These are phyloP conservation scores for Candida boleticola DNA, from an alignment of 805 yeast species.

Conservation along the genomic window DNA sequence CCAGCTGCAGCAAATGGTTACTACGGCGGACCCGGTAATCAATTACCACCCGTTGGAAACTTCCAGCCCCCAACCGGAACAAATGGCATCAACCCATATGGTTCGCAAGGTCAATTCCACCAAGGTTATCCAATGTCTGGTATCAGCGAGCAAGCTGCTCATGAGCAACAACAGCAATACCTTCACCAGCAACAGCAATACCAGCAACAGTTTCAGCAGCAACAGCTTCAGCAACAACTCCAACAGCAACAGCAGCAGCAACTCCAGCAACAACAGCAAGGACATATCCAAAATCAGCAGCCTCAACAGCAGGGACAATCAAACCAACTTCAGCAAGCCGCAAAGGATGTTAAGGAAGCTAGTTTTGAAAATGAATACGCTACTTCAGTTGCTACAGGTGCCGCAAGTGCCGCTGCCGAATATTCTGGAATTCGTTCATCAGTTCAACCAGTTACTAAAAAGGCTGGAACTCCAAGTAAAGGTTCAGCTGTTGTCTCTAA, in stretches of 20 bases:
- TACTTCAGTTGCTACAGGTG: not conserved
- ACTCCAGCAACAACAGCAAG: slow-evolving; percentile 11
- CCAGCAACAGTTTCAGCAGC: slow-evolving; percentile 8
- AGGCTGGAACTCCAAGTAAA: slow-evolving; percentile 11
- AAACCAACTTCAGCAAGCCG: slow-evolving; percentile 15
- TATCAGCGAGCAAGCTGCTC: slow-evolving; percentile 10
- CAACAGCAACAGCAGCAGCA: slow-evolving; percentile 7
- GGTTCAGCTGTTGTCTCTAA: slow-evolving; percentile 33
- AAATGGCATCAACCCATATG: slow-evolving; percentile 24
- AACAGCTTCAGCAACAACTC: slow-evolving; percentile 9
- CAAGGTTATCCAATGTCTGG: slow-evolving; percentile 13
- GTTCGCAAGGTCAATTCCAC: slow-evolving; percentile 18
- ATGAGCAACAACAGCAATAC: slow-evolving; percentile 5
- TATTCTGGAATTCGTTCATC: slow-evolving; percentile 46
- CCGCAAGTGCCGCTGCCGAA: slow-evolving; percentile 10
- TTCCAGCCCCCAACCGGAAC: slow-evolving; percentile 65
- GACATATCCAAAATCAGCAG: slow-evolving; percentile 16
- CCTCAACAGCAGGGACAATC: slow-evolving; percentile 16
- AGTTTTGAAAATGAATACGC: not conserved
- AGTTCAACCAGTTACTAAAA: slow-evolving; percentile 19
- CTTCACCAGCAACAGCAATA: slow-evolving; percentile 13
- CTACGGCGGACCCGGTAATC: slow-evolving; percentile 38
- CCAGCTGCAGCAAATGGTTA: slow-evolving; percentile 19
- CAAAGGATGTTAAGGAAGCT: not conserved
- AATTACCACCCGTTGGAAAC: slow-evolving; percentile 86